Base-by-base conservation (phyloP, 306 rosid species). In the Casuarina glauca region DNA sequence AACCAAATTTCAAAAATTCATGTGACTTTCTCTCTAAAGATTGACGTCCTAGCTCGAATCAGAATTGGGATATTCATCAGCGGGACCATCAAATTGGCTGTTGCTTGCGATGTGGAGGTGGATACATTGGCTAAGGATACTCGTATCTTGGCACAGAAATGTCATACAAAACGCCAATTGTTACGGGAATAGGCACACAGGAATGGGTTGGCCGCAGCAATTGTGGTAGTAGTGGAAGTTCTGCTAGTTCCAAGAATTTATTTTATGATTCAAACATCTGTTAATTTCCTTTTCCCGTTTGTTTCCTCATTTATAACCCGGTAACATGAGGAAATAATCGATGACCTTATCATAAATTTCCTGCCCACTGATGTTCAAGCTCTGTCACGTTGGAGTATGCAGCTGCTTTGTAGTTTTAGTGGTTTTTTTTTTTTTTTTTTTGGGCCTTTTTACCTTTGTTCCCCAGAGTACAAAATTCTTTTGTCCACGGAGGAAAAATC, bases 121-220 rank as follows among this genome's bases (percentile, higher is more conserved):
- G 88, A 90, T 67, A 42, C 82, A 2, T 86, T 93, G 84, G 87
- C 79, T 2, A 79, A 80, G 68, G 74, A 15, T 12, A 52, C 84
- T 45, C 75, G 72, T 0, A n/a, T 90, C 49, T 64, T 86, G 75
- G 84, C 88, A 13, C 88, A 85, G 54, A 78, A 86, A 74, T 90
- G 96, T 26, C 26, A 68, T 35, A 83, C 84, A 0, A 53, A 78
- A 73, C 77, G 82, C 51, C 72, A 26, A 26, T 26, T 26, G 32
- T 26, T 26, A 26, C 32, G 32, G 32, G 32, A 26, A 26, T 26
- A 26, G 32, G 32, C 32, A 26, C 32, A 26, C 32, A 26, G 32
- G 32, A 26, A 26, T 26, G 32, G 32, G 32, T 26, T 26, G 76
- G 15, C 52, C 53, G 12, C 9, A 11, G 48, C 8, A 44, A 9